Base-by-base conservation (phyloP, 441 rosid species). In the Pelargonium citronellum region DNA sequence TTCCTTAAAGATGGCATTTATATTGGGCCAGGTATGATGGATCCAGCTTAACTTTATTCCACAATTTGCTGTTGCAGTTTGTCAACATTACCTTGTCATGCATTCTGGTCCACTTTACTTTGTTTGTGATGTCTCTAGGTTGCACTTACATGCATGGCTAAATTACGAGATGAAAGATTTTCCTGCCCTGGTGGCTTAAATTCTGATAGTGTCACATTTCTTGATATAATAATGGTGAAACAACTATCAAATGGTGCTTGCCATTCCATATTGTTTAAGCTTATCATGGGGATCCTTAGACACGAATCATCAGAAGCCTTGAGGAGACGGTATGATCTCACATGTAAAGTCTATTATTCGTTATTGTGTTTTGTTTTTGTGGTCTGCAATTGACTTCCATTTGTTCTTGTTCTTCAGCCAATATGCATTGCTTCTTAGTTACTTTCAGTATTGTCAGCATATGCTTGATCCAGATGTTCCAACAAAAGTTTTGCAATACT, bases 71-170 rank as follows among this genome's bases (percentile, higher is more conserved):
- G 58, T 49, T 66, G 22, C 41, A 20, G 47, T 17, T 68, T 71
- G 67, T 63, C 41, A 11, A 37, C 41, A 61, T 12, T 71, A 68
- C 71, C 44, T 66, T 67, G 55, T 37, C 2, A 9, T 27, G 53
- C 34, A 46, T 55, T 67, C 3, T 74, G 37, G 67, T 44, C 68
- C 15, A 20, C 64, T 64, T 65, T 74, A 9, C 70, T 44, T 11
- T 67, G 17, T 27, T 68, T 65, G 61, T 66, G 69, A 70, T 76
- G 67, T 72, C 75, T 69, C 64, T 75, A 91, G 99, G 99, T 95
- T 81, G 90, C 96, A 24, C 95, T 95, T 74, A 95, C 98, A 72
- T 95, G 92, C 83, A 92, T 95, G 91, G 99, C 97, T 67, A 90
- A 95, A 71, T 84, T 92, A 51, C 90, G 96, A 8, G 98, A 95